phyloP scores from a whole-genome alignment of 2,329 filamentous ascomycete species.

The Raffaelea arxii region DNA sequence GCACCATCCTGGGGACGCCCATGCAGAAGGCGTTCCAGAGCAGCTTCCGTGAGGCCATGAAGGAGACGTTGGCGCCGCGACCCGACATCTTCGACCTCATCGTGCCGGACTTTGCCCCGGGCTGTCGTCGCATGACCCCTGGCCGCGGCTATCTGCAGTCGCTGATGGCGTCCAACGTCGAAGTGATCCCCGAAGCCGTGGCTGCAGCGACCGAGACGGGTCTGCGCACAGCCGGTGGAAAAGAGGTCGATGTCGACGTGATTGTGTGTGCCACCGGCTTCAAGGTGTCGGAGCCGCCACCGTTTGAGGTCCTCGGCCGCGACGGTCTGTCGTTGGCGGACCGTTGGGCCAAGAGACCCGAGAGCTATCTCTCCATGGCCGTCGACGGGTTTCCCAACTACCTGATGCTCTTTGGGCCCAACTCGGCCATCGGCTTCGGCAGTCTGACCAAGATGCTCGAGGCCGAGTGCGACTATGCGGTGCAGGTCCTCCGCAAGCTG shows the following conservation, averaged over 20 bases:
- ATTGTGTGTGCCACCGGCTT: constrained; percentile 40
- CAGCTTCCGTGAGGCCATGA: constrained; percentile 28
- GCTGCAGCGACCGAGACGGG: constrained; percentile 24
- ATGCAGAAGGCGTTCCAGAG: constrained; percentile 22
- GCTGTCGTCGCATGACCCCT: constrained; percentile 35
- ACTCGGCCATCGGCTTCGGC: constrained; percentile 36
- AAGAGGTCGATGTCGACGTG: constrained; percentile 26
- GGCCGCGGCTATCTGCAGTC: constrained; percentile 37
- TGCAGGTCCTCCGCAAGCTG: constrained; percentile 35
- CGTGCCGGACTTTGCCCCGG: constrained; percentile 31
- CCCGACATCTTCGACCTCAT: constrained; percentile 33
- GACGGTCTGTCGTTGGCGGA: constrained; percentile 24
- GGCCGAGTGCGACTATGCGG: constrained; percentile 36
- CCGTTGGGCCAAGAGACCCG: constrained; percentile 27
- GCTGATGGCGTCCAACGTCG: constrained; percentile 29
- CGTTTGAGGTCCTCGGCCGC: constrained; percentile 31
- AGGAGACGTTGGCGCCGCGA: constrained; percentile 26
- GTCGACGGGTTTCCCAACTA: constrained; percentile 39
- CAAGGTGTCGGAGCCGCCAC: constrained; percentile 28
- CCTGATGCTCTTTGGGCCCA: constrained; percentile 39
- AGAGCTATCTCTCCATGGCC: constrained; percentile 34
- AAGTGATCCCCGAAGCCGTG: constrained; percentile 26
- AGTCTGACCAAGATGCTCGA: constrained; percentile 37
- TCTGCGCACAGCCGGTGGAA: constrained; percentile 19
- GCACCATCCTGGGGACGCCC: constrained; percentile 25